Evolutionary conservation across 1,284 basidiomycete genomes (phyloP).

Genomic region (Ceratobasidium theobromae): DNA sequence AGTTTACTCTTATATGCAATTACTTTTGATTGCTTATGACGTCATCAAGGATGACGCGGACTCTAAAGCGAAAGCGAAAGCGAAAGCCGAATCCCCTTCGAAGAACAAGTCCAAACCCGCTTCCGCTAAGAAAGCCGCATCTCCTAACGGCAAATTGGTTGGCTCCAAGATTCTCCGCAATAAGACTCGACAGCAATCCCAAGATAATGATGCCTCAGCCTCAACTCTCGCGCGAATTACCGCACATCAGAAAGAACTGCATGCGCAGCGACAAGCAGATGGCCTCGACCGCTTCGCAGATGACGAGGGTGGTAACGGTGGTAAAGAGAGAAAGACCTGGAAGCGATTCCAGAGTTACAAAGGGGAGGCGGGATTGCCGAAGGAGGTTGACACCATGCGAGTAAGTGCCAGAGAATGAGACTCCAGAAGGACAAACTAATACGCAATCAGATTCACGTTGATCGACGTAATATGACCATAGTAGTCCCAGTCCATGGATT

Average conservation of each 20-base stretch:
- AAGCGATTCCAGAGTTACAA: conserved; percentile 98
- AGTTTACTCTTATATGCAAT: neutral
- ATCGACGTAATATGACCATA: conserved; percentile 87
- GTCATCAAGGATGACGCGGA: conserved; percentile 32
- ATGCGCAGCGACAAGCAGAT: conserved; percentile 74
- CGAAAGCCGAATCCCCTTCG: conserved; percentile 46
- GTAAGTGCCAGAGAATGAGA: conserved; percentile 49
- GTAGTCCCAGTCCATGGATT: conserved; percentile 93
- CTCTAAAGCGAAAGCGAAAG: conserved; percentile 50
- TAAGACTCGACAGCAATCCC: conserved; percentile 73
- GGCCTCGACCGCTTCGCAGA: conserved; percentile 85
- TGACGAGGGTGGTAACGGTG: conserved; percentile 59
- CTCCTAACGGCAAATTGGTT: conserved; percentile 55
- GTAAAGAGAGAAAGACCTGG: conserved; percentile 87
- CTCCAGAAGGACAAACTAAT: neutral
- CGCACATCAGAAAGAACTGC: conserved; percentile 87
- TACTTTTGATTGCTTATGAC: conserved; percentile 1
- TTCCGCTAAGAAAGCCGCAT: conserved; percentile 59
- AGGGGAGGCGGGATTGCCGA: conserved; percentile 86
- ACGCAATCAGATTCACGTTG: conserved; percentile 77
- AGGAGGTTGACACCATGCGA: conserved; percentile 71
- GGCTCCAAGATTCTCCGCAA: conserved; percentile 83
- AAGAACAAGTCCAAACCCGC: conserved; percentile 39
- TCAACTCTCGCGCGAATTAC: conserved; percentile 71
- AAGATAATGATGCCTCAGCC: conserved; percentile 59